Conservation (phyloP, 176 grass and related monocot genomes). For the Saccharum spontaneum region DNA sequence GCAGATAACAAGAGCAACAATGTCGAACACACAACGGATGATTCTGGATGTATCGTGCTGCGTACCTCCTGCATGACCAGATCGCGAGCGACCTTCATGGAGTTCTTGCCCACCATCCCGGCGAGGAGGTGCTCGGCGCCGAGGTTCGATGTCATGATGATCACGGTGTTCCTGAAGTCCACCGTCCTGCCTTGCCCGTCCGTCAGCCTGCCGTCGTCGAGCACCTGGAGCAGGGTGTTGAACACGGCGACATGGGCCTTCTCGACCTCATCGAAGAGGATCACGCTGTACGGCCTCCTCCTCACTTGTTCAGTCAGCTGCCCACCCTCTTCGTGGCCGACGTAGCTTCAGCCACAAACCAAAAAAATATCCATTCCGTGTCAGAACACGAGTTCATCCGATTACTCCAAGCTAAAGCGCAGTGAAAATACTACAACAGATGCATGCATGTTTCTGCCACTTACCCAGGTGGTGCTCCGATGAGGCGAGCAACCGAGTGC, state of each 20-base stretch:
- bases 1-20: not conserved
- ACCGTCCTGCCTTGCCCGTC: constrained; percentile 91
- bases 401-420: no score
- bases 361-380: not conserved
- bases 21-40: not conserved
- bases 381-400: constrained; percentile 6
- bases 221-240: constrained; percentile 95
- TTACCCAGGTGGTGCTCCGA: constrained; percentile 93
- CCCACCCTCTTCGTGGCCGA: constrained; percentile 95
- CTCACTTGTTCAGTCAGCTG: constrained; percentile 89
- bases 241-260: constrained; percentile 91
- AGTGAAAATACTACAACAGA: not conserved
- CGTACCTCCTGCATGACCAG: constrained; percentile 79
- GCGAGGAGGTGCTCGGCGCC: constrained; percentile 91
- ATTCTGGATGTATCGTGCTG: not conserved
- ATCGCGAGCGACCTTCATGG: constrained; percentile 75
- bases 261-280: constrained; percentile 96
- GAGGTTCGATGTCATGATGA: constrained; percentile 99
- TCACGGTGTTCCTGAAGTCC: constrained; percentile 93
- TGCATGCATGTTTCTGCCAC: not conserved
- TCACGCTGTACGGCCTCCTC: constrained; percentile 81
- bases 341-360: constrained; percentile 41
- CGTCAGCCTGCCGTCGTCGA: constrained; percentile 86
- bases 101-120: constrained; percentile 76
- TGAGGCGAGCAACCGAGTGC: constrained; percentile 83